Base-by-base conservation (phyloP, 257 asterid genomes). In the Ophiorrhiza pumila region DNA sequence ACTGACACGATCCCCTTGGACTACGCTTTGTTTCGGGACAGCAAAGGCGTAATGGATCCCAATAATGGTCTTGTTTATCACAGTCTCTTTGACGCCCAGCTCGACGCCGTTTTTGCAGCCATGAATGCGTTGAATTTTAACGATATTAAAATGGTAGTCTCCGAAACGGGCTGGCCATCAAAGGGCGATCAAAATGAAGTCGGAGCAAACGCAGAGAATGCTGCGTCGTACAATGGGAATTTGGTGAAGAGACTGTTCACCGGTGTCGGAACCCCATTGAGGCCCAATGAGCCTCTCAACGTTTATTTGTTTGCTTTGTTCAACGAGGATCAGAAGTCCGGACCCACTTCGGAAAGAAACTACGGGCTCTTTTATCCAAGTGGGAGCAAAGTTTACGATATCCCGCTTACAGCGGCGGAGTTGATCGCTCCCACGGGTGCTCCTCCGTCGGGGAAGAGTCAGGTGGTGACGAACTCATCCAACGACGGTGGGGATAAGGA, bases 91-190 rank as follows among this genome's bases (percentile, higher is more conserved):
- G 98, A 93, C 0, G 98, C 97, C 69, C 97, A 91, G 34, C 68
- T 88, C 56, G 98, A 93, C 85, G 96, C 98, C 49, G 97, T 88
- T 6, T 91, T 29, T 67, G 89, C 98, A 0, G 97, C 97, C 0
- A 83, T 87, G 92, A 63, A 69, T 7, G 88, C 87, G 1, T 4
- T 83, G 5, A 80, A 82, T 8, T 89, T 80, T 74, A 49, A 73
- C 71, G 92, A 87, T 58, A 62, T 93, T 0, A 80, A 82, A 22
- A 5, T 88, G 45, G 88, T 73, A 65, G 80, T 91, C 3, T 81
- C 98, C 0, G 98, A 93, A 58, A 91, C 97, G 11, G 98, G 98
- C 0, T 93, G 98, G 98, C 98, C 98, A n/a, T 88, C 96, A 0
- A 87, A 87, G 61, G 98, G 98, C 1, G 96, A 86, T 59, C 89